Base-by-base conservation (phyloP, 345 rosid species). In the Populus alba region DNA sequence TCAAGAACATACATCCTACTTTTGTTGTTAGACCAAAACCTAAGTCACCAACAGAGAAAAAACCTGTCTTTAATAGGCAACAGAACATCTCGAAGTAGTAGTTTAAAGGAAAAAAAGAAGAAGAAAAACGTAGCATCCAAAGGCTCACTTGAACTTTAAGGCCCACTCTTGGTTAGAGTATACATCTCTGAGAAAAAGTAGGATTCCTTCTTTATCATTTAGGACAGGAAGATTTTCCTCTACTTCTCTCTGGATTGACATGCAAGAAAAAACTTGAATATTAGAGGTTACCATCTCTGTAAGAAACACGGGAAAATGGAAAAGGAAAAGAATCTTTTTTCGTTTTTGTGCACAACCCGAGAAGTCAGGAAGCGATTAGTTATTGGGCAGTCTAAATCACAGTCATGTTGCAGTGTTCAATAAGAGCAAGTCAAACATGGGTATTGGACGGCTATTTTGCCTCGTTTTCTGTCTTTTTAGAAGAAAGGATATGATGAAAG, bases 1-100 rank as follows among this genome's bases (percentile, higher is more conserved):
- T 93, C 96, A 17, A 93, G 88, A 77, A 95, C 88, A 80, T 93
- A 95, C 98, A 95, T 95, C 67, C 98, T 87, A 79, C 99, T 95
- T 61, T 87, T 90, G 80, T 91, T 92, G 73, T 91, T 95, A 49
- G 82, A 66, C 99, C 99, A 95, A 81, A 73, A 95, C 90, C 98
- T 95, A 81, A n/a, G 74, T 71, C 37, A 51, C 75, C 73, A 68
- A 66, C 15, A 25, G 73, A 81, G n/a, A 41, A 53, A 63, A 29
- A 63, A 77, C 63, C 67, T 31, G 57, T 18, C 23, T 2, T 38
- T 37, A 70, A 59, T 41, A 6, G 79, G 66, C 11, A 8, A 61
- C 7, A 23, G 39, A 55, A 43, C 10, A 47, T 6, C n/a, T 29
- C 22, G 70, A 10, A 29, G 17, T 35, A 11, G n/a, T 13, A 25